Base-by-base conservation (phyloP, 2,329 filamentous ascomycete species). In the Alternaria novae-zelandiae region DNA sequence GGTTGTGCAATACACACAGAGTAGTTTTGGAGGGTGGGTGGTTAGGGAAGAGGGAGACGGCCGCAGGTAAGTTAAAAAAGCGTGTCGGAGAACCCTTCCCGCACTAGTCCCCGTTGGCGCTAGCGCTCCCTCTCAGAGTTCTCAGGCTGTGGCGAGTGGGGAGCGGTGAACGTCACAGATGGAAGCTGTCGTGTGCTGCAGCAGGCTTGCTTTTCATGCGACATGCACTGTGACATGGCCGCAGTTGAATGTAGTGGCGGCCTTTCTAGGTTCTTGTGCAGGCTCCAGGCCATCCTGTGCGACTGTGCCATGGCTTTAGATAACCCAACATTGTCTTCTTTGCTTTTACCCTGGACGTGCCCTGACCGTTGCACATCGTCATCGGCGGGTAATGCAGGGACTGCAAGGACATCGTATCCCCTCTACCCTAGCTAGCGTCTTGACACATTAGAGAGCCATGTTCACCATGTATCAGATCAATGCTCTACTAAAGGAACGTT, bases 1-100 rank as follows among this genome's bases (percentile, higher is more conserved):
- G 68, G 63, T 69, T 65, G 74, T 72, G 72, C 63, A 69, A 63
- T 61, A 72, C 74, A 78, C 75, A 79, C 74, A 63, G 71, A 63
- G 64, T 70, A 72, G 66, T 66, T 71, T 71, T 71, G 64, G 65
- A 69, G 67, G 69, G 72, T 74, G 70, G 70, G 70, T 70, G 65
- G 54, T 66, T 64, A 68, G 68, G 69, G 69, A 72, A 66, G 65
- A 67, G 67, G 68, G 57, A 64, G 68, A 54, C 54, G 56, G 60
- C 63, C 60, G 63, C 62, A 61, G 57, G 55, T 67, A 65, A 68
- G 60, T 58, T 61, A 66, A 68, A 68, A 71, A 74, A 70, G 65
- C 66, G 66, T 71, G 67, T 58, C 68, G 66, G 60, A 68, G 65
- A 62, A 60, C 63, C 58, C 66, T 65, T 67, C 58, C 57, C 54